Evolutionary conservation across 306 rosid species (phyloP).

Genomic region (Geum urbanum): DNA sequence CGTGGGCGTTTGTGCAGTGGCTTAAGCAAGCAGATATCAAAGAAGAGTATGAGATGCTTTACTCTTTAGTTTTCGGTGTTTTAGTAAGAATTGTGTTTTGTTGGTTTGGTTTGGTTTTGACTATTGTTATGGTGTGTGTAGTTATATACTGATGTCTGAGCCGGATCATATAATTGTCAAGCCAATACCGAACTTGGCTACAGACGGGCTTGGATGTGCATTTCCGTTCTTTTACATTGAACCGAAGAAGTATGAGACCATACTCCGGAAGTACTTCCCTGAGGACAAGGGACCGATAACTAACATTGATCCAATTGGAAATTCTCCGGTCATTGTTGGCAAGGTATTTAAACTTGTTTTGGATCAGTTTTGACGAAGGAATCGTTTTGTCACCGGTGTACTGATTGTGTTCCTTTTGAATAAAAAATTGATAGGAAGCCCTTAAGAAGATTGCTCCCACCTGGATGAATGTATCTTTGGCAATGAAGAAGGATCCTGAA

Average conservation of each 20-base stretch:
- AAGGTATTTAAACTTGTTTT: conserved; percentile 48
- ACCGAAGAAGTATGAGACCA: conserved; percentile 72
- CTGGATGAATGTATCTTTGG: conserved; percentile 98
- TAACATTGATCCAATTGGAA: conserved; percentile 88
- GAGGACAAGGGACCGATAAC: conserved; percentile 75
- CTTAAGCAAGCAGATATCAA: conserved; percentile 80
- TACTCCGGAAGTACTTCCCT: conserved; percentile 76
- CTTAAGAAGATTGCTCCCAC: conserved; percentile 99
- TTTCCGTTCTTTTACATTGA: conserved; percentile 97
- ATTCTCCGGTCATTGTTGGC: conserved; percentile 92
- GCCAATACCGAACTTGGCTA: conserved; percentile 93
- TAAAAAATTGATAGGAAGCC: conserved; percentile 50
- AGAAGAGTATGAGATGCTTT: conserved; percentile 75
- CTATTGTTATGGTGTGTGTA: conserved; percentile 25
- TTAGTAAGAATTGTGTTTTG: not conserved
- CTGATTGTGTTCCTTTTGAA: conserved; percentile 17
- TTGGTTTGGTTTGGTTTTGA: conserved; percentile 7
- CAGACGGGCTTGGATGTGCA: conserved; percentile 79
- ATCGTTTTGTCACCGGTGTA: conserved; percentile 1
- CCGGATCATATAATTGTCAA: conserved; percentile 94
- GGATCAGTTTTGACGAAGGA: conserved; percentile 7
- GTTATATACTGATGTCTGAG: conserved; percentile 91
- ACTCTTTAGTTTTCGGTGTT: conserved; percentile 16
- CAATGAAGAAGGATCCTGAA: conserved; percentile 98
- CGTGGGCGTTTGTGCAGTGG: conserved; percentile 99